phyloP scores from a whole-genome alignment of 2,329 filamentous ascomycete genomes.

The Lecanicillium sp. region DNA sequence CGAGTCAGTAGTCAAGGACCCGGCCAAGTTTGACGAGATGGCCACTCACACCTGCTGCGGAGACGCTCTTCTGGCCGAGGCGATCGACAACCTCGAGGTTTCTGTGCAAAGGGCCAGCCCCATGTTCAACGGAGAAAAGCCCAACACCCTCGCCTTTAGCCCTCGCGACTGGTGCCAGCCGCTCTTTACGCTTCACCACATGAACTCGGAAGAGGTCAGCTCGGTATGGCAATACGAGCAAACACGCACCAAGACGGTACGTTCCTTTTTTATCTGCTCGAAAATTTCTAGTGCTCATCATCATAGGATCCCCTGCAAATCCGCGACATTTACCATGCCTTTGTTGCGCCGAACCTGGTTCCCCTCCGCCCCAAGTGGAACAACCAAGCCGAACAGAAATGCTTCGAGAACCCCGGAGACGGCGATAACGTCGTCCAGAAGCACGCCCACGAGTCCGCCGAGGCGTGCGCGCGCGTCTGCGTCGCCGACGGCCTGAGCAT shows the following conservation, averaged over 20 bases:
- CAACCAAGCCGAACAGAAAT: constrained; percentile 44
- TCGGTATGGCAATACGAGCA: constrained; percentile 49
- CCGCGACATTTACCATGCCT: constrained; percentile 43
- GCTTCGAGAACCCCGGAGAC: constrained; percentile 35
- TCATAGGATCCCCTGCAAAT: constrained; percentile 38
- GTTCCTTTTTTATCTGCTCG: constrained; percentile 15
- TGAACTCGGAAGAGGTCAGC: constrained; percentile 46
- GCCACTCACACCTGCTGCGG: constrained; percentile 44
- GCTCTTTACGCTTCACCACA: constrained; percentile 51
- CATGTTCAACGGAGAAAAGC: constrained; percentile 52
- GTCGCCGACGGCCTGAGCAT: constrained; percentile 33
- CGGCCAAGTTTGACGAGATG: constrained; percentile 42
- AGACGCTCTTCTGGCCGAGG: constrained; percentile 45
- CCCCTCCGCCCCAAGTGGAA: constrained; percentile 43
- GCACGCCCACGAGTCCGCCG: constrained; percentile 38
- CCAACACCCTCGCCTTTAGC: constrained; percentile 43
- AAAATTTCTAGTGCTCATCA: constrained; percentile 3
- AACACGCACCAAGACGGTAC: constrained; percentile 37
- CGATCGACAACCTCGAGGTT: constrained; percentile 38
- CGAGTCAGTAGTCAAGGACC: constrained; percentile 31
- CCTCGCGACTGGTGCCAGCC: constrained; percentile 50
- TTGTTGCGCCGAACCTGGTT: constrained; percentile 40
- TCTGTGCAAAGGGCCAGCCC: constrained; percentile 41
- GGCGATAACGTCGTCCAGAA: constrained; percentile 34
- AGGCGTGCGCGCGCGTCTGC: constrained; percentile 46